phyloP scores from a whole-genome alignment of 2,329 filamentous ascomycete genomes.

The Pseudogymnoascus sp. region DNA sequence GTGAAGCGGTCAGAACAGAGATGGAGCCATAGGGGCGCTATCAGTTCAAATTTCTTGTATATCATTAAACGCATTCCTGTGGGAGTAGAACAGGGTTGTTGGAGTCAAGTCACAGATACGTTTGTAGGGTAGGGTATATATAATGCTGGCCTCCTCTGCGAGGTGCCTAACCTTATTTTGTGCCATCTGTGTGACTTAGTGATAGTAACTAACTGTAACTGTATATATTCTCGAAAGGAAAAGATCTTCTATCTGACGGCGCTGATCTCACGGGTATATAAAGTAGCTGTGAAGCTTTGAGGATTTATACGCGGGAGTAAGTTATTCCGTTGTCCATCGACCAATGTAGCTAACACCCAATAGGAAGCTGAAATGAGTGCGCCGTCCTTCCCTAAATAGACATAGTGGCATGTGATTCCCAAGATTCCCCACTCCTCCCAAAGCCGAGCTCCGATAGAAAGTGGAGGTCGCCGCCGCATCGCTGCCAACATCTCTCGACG shows the following conservation, averaged over 20 bases:
- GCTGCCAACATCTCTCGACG: background rate
- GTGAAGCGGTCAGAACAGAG: background rate
- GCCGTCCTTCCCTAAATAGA: background rate
- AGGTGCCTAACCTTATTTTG: background rate
- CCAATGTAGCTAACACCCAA: background rate
- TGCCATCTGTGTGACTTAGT: background rate
- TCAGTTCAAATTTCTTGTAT: conserved; percentile 3
- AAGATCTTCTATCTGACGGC: background rate
- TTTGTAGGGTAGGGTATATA: conserved; percentile 4
- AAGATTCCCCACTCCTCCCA: background rate
- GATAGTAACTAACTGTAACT: background rate
- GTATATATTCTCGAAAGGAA: background rate
- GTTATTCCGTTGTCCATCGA: background rate
- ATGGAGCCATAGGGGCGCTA: background rate
- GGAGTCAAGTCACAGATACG: background rate
- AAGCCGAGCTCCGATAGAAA: background rate
- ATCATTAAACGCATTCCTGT: conserved; percentile 5
- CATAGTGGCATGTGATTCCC: conserved; percentile 7
- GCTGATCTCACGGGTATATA: conserved; percentile 1
- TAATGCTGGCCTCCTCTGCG: background rate
- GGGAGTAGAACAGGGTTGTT: background rate
- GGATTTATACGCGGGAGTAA: background rate
- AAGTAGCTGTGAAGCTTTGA: background rate
- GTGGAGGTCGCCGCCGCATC: background rate
- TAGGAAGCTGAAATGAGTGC: background rate